Evolutionary conservation across 371 early-diverging fungal genomes (phyloP), one percentile per base, ranked within the genome.

Genomic region (Mucor circinelloides): DNA sequence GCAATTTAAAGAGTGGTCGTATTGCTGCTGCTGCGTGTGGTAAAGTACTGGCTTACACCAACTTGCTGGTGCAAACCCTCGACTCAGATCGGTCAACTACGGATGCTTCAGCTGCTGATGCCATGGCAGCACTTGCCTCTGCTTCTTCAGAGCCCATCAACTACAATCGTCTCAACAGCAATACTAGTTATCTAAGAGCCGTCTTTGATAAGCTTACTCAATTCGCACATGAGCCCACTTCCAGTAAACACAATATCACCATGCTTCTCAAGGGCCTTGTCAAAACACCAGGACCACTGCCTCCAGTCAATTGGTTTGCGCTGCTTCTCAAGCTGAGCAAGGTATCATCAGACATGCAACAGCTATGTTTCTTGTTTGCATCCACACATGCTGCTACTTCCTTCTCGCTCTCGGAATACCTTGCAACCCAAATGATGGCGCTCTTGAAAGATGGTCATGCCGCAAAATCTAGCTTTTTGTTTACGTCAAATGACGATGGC

Each of bases 251-350:
- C 12, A 31, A 55, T 1, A 36, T n/a, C 2, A 56, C 52, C 3
- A 44, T 75, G n/a, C 48, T 81, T 4, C 13, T 83, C 6, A 19
- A 55, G 6, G 65, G 72, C 38, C 46, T 83, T 1, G 60, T 71
- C n/a, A 59, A 71, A 0, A 77, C 79, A 10, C 80, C 83, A 0
- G 81, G 85, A 0, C 87, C 88, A 1, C 67, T 88, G 21, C 87
- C 88, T 8, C 77, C 86, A 0, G 88, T 88, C 9, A 86, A 88
- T 46, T 88, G 88, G 88, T 86, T 84, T 63, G 72, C 69, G 0
- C 32, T 85, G 15, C 50, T 86, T 38, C 70, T 65, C 1, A 73
- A 76, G 12, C 30, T 83, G 9, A 69, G 80, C 6, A 69, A 67
- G 9, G 19, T 78, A 10, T 78, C 81, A 15, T 66, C 70, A 0